These are phyloP conservation scores for Mycena sanguinolenta DNA, from an alignment of 768 basidiomycete species.

Conservation along the genomic window DNA sequence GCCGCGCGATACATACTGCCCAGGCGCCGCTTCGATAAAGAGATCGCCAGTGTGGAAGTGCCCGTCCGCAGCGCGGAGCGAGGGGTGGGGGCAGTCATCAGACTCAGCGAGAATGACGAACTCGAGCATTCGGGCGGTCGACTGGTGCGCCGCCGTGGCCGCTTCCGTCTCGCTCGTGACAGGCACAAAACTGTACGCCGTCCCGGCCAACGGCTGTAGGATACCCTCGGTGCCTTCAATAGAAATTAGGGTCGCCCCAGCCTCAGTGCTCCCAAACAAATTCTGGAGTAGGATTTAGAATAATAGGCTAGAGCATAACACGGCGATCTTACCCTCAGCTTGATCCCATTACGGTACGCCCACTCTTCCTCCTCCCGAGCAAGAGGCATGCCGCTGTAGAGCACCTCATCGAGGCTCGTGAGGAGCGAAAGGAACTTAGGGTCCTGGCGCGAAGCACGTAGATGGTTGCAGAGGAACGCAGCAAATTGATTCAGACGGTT, in stretches of 20 bases:
- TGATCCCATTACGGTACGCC: conserved; percentile 60
- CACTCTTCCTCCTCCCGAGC: conserved; percentile 66
- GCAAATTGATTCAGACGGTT: conserved; percentile 72
- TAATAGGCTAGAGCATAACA: conserved; percentile 29
- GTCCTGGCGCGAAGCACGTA: conserved; percentile 59
- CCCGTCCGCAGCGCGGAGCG: conserved; percentile 66
- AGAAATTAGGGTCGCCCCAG: conserved; percentile 65
- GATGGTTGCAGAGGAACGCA: conserved; percentile 63
- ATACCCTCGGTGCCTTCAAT: conserved; percentile 53
- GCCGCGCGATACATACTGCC: conserved; percentile 68
- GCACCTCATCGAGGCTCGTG: conserved; percentile 59
- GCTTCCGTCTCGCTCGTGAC: conserved; percentile 48
- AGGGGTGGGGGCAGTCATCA: conserved; percentile 68
- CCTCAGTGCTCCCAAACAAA: conserved; percentile 71
- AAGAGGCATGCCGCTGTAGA: conserved; percentile 67
- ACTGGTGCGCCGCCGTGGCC: conserved; percentile 55
- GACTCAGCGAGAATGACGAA: conserved; percentile 70
- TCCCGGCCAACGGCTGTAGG: conserved; percentile 58
- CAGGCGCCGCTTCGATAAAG: conserved; percentile 67
- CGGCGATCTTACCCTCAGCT: conserved; percentile 54
- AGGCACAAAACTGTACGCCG: conserved; percentile 63
- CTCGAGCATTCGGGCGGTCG: conserved; percentile 66
- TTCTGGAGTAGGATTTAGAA: conserved; percentile 52
- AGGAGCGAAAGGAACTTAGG: conserved; percentile 62
- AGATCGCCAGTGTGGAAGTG: conserved; percentile 80